Conservation (phyloP, 345 rosid species). For the Boechera retrofracta region DNA sequence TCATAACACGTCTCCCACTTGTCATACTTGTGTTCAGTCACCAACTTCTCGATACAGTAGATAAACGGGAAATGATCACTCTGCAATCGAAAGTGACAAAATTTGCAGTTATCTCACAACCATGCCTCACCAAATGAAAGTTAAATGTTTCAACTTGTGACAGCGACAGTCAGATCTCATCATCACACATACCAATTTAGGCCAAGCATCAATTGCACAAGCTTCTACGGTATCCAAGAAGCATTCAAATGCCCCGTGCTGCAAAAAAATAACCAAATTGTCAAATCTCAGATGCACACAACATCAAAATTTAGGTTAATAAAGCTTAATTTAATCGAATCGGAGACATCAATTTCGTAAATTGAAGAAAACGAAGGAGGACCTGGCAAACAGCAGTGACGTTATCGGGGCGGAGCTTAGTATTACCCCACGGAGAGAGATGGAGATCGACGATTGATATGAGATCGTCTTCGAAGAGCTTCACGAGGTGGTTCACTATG, state of each 20-base stretch:
- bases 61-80: slow-evolving; percentile 75
- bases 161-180: slow-evolving; percentile 10
- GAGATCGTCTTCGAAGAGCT: slow-evolving; percentile 64
- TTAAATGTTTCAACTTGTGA: background rate
- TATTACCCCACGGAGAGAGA: slow-evolving; percentile 87
- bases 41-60: slow-evolving; percentile 75
- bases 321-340: slow-evolving; percentile 5
- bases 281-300: background rate
- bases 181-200: slow-evolving; percentile 58
- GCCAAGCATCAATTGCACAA: slow-evolving; percentile 82
- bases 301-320: background rate
- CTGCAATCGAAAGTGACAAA: slow-evolving; percentile 52
- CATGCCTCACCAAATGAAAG: slow-evolving; percentile 3
- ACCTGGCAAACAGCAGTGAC: slow-evolving; percentile 82
- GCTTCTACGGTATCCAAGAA: slow-evolving; percentile 86
- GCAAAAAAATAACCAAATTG: slow-evolving; percentile 42
- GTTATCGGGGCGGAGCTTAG: slow-evolving; percentile 56
- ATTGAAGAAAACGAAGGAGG: background rate
- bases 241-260: slow-evolving; percentile 90
- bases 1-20: slow-evolving; percentile 82
- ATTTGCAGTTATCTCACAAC: slow-evolving; percentile 5
- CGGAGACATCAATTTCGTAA: background rate
- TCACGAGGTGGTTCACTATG: slow-evolving; percentile 57
- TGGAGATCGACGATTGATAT: slow-evolving; percentile 69
- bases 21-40: slow-evolving; percentile 51